Evolutionary conservation across 768 basidiomycete species (phyloP), one percentile per base, ranked within the genome.

Genomic region (Tricholoma saponaceum): DNA sequence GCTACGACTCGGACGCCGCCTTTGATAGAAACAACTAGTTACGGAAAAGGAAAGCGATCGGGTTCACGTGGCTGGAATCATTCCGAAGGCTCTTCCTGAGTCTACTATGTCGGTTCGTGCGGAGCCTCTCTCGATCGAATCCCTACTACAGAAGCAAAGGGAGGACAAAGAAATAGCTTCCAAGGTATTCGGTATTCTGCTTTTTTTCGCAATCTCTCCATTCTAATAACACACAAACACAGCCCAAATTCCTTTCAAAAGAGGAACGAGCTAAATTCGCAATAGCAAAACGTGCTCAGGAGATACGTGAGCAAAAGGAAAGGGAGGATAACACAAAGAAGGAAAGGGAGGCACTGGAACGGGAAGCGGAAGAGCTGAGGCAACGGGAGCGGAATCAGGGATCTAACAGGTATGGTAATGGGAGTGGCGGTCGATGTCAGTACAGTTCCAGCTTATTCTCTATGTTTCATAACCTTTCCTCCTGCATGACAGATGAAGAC

Each of bases 241-340:
- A 98, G 95, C 96, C 96, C 33, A 96, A 86, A 72, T 98, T 98
- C 76, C 78, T 98, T 13, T 84, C 91, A 2, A 98, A 92, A 73
- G 92, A 95, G 62, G 91, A 97, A 66, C 85, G 96, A 51, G 92
- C 92, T 16, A 84, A 85, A 66, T 74, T 97, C 33, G 96, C 96
- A 3, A 90, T 98, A 59, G 86, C 87, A 14, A 90, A 92, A 64
- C 87, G 96, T 13, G 82, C 86, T 18, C 82, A 89, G 58, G 95
- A 98, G 68, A 88, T 98, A 39, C 81, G 76, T 52, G 84, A 84
- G 44, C 82, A 92, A 66, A 85, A 79, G 58, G 84, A 83, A 55
- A 81, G 77, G 51, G 86, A 88, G 18, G 89, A 92, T 47, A 74
- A 73, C 5, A 58, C 84, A 4, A 79, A 78, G 60, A 68, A 71